Percentiles rank a stretch among this genome's conserved stretches.
These are phyloP conservation scores for Gnomoniopsis smithogilvyi DNA, from an alignment of 2,329 filamentous ascomycete genomes.

Conservation along the genomic window DNA sequence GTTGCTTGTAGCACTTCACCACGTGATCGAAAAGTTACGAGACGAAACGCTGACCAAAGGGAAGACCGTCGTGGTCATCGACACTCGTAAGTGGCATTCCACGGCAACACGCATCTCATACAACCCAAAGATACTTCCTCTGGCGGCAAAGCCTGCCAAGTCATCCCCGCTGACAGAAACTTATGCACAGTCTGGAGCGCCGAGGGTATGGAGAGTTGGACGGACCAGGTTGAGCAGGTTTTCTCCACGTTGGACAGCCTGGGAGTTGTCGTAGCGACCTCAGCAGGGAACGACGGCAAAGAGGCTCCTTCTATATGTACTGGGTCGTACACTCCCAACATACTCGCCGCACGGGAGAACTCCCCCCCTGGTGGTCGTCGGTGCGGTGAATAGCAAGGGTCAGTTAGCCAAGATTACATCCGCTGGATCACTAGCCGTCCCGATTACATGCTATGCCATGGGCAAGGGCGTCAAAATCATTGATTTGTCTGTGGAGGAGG, in stretches of 20 bases:
- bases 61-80: slow-evolving; percentile 7
- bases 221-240: not conserved
- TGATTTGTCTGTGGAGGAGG: slow-evolving; percentile 1
- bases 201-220: not conserved
- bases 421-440: not conserved
- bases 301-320: not conserved
- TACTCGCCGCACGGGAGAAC: not conserved
- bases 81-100: slow-evolving; percentile 2
- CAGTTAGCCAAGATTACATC: slow-evolving; percentile 7
- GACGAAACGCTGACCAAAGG: not conserved
- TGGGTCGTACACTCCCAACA: slow-evolving; percentile 4
- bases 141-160: not conserved
- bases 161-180: not conserved
- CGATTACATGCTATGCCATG: slow-evolving; percentile 5
- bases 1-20: not conserved
- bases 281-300: slow-evolving; percentile 10
- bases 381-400: slow-evolving; percentile 5
- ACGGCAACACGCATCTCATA: too few relatives aligned
- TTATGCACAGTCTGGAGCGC: not conserved
- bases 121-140: not conserved
- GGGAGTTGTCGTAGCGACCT: not conserved
- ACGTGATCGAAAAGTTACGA: slow-evolving; percentile 3
- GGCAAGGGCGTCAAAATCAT: not conserved
- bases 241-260: not conserved
- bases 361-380: slow-evolving; percentile 7